Evolutionary conservation across 768 basidiomycete genomes (phyloP), one percentile per base, ranked within the genome.

Genomic region (Mycena haematopus): DNA sequence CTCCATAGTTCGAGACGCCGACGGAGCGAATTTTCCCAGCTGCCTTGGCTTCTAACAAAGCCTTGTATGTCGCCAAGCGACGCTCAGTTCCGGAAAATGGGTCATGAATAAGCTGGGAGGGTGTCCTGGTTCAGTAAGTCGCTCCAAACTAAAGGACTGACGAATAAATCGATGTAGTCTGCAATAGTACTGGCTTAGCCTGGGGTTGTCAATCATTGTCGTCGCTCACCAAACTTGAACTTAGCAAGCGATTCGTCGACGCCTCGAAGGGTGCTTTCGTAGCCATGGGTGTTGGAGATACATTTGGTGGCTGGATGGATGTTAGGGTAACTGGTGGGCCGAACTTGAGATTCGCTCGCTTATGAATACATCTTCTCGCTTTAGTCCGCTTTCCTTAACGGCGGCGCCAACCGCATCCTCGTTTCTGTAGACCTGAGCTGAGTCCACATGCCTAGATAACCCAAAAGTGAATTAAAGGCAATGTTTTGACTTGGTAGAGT

Each of bases 1-100:
- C 70, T 22, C 82, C 83, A 66, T 87, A 95, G 75, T 95, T 95
- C 1, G 91, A 93, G 8, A 94, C 92, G 2, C 92, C 92, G n/a
- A 92, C 84, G 6, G 81, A 80, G 63, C 83, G 81, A 53, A 93
- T 82, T 68, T 90, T 91, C 3, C 92, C 91, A 3, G 75, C 82
- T 29, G 77, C 70, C 65, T 83, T 83, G n/a, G 84, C 82, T 36
- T 88, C 86, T 6, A 86, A 72, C 13, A 95, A 78, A 8, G 89
- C 91, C 52, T 80, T 85, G 77, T 89, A 94, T 0, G 90, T 88
- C 22, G 78, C 83, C n/a, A 93, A 76, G 21, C 93, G 87, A 29
- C 77, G 78, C 61, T 86, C 80, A 21, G 79, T 83, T 6, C 90
- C 91, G 19, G 86, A 83, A 7, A 80, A 74, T 0, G 93, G 87